Conservation (phyloP, 108 stramenopile genomes). For the Pseudonitzschia delicatissima region DNA sequence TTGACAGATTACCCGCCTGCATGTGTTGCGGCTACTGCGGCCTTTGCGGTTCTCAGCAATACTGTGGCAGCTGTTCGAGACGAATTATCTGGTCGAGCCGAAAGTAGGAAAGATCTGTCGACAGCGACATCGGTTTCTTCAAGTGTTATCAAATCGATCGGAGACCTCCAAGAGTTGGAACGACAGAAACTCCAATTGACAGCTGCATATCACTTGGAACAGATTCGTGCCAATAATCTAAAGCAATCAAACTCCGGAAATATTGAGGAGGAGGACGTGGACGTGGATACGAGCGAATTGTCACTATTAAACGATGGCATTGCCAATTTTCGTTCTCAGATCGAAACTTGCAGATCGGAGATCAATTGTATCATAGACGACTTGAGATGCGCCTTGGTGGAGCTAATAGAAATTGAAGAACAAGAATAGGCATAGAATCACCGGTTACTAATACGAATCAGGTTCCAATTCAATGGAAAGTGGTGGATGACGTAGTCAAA, state of each 20-base stretch:
- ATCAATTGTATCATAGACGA: slow-evolving; percentile 83
- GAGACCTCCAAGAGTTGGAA: slow-evolving; percentile 64
- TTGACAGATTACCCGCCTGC: slow-evolving; percentile 61
- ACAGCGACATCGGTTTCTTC: background rate
- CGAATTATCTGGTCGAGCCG: background rate
- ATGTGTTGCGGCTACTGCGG: slow-evolving; percentile 67
- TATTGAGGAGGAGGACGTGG: background rate
- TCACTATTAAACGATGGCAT: slow-evolving; percentile 44
- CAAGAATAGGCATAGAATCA: background rate
- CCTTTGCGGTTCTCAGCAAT: slow-evolving; percentile 76
- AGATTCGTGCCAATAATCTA: slow-evolving; percentile 49
- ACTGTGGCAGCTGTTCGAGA: slow-evolving; percentile 53
- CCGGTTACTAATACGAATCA: no score
- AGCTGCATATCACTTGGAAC: slow-evolving; percentile 80
- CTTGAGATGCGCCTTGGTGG: slow-evolving; percentile 52
- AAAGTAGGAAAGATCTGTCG: slow-evolving; percentile 16
- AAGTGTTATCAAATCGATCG: background rate
- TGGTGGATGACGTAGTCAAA: no score
- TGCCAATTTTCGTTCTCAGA: slow-evolving; percentile 37
- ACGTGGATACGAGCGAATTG: slow-evolving; percentile 31
- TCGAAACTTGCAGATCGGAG: slow-evolving; percentile 35
- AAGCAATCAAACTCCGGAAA: background rate
- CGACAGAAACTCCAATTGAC: slow-evolving; percentile 76
- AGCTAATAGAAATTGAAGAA: slow-evolving; percentile 10
- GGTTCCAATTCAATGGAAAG: no score